These are phyloP conservation scores for Malus sieversii DNA, from an alignment of 306 rosid species.

Conservation along the genomic window DNA sequence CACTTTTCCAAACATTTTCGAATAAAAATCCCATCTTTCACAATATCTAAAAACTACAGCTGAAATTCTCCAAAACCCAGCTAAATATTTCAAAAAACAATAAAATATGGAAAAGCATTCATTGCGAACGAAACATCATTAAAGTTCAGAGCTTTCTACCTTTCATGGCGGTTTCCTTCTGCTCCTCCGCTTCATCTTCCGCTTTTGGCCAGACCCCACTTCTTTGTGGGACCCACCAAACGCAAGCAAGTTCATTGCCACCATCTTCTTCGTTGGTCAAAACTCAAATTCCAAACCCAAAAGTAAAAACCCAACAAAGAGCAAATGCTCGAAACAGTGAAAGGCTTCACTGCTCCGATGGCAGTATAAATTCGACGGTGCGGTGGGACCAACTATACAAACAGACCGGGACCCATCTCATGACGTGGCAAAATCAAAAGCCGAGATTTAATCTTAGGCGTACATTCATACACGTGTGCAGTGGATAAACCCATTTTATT, in stretches of 20 bases:
- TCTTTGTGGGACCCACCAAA: background rate
- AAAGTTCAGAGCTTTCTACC: background rate
- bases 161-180: background rate
- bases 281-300: conserved; percentile 1
- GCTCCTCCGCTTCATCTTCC: conserved; percentile 17
- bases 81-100: background rate
- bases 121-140: background rate
- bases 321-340: background rate
- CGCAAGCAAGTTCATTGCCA: background rate
- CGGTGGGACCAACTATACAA: background rate
- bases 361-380: background rate
- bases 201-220: background rate
- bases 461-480: background rate
- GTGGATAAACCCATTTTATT: background rate
- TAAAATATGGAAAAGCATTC: background rate
- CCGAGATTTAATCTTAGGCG: background rate
- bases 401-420: background rate
- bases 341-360: background rate
- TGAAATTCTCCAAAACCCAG: background rate
- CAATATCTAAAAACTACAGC: background rate
- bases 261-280: background rate
- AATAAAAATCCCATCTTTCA: background rate
- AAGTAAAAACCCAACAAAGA: background rate
- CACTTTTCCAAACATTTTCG: background rate
- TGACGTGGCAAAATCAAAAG: conserved; percentile 2